phyloP scores from a whole-genome alignment of 1,284 basidiomycete species.

The Jaminaea rosea region DNA sequence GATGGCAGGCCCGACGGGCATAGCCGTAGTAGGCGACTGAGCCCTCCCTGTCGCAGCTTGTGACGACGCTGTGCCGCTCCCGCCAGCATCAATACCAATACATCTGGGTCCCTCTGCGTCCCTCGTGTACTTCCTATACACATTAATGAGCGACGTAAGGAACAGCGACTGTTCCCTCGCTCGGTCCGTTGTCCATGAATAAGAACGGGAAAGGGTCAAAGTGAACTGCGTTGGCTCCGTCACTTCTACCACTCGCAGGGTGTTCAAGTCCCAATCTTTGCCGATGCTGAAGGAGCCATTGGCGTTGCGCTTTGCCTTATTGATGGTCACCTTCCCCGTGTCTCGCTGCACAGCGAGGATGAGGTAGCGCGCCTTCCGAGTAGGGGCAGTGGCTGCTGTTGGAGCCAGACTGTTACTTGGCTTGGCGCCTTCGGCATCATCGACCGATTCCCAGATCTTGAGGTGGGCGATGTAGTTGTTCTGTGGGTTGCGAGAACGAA shows the following conservation, averaged over 20 bases:
- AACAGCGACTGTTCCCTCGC: conserved; percentile 33
- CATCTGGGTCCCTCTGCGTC: conserved; percentile 20
- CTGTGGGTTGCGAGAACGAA: conserved; percentile 26
- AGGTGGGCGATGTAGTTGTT: conserved; percentile 43
- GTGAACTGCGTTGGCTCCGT: conserved; percentile 49
- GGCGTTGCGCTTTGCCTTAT: conserved; percentile 92
- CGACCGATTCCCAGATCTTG: conserved; percentile 40
- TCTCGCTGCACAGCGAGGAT: conserved; percentile 35
- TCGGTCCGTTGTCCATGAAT: conserved; percentile 41
- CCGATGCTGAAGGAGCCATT: conserved; percentile 94
- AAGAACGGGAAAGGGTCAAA: conserved; percentile 32
- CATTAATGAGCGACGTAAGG: conserved; percentile 29
- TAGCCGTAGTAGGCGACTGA: too few relatives aligned
- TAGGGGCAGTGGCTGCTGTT: neutral
- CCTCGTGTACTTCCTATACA: conserved; percentile 33
- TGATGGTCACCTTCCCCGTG: conserved; percentile 34
- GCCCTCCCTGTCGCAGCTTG: too few relatives aligned
- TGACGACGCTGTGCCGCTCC: too few relatives aligned
- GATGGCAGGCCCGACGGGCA: too few relatives aligned
- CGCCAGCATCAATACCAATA: conserved; percentile 21
- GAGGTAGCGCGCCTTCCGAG: conserved; percentile 41
- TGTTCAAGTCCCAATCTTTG: conserved; percentile 84
- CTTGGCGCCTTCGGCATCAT: conserved; percentile 9
- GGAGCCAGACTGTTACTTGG: too few relatives aligned
- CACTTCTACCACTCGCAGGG: conserved; percentile 71